Base-by-base conservation (phyloP, 352 stramenopile genomes). In the Porosira glacialis region DNA sequence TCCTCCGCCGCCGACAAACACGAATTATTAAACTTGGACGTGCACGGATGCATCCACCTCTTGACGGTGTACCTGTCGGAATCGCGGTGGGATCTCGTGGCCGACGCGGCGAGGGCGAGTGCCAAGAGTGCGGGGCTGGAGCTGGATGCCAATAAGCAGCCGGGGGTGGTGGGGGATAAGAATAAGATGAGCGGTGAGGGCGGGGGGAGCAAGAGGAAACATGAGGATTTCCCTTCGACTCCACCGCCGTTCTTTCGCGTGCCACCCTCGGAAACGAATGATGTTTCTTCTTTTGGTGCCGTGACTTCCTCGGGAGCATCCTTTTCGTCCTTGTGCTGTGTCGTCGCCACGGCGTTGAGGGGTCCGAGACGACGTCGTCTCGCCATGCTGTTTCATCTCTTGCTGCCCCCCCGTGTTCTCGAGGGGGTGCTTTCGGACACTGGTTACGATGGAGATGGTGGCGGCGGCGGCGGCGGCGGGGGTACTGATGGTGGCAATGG, bases 91-190 rank as follows among this genome's bases (percentile, higher is more conserved):
- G 81, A 87, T 60, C 65, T 73, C 27, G 72, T 87, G 1, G 59
- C 70, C 1, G 59, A 75, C 6, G 80, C 87, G 53, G 81, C 84
- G 2, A 63, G 62, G 47, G 19, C 63, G 8, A 74, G 72, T 19
- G 78, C 84, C 10, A 67, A 79, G 44, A 26, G 26, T 3, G 78
- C 72, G 19, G 67, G 67, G 6, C 49, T 88, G 19, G 69, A 69
- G 8, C 76, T 81, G 62, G 84, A 90, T 67, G 81, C 87, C 2
- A 90, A 90, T 60, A 71, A 83, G n/a, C 30, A 77, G 38, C 44
- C 53, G 35, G 38, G 7, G 8, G 15, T 41, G 33, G 33, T 41
- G 35, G 48, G 4, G 31, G 44, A 17, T 41, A 8, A 15, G 60
- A 61, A 3, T 47, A 38, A 26, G 41, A 59, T 30, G 30, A 0